phyloP scores from a whole-genome alignment of 805 yeast genomes.

The Starmerella apis region DNA sequence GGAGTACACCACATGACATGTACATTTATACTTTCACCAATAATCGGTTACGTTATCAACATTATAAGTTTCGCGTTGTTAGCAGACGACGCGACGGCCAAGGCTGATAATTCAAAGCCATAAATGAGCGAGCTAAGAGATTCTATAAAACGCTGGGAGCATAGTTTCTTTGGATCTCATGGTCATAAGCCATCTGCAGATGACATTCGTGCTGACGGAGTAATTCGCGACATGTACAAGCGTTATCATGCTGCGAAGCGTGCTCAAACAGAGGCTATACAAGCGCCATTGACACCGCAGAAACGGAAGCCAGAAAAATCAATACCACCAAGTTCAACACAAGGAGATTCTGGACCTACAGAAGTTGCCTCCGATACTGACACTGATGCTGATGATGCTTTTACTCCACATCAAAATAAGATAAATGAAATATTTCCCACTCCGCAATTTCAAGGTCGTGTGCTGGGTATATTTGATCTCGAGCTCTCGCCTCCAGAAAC shows the following conservation, averaged over 20 bases:
- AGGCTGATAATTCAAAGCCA: background rate
- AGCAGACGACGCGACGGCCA: background rate
- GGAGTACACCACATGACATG: background rate
- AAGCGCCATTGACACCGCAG: constrained; percentile 4
- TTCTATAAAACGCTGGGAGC: constrained; percentile 22
- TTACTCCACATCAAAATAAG: constrained; percentile 10
- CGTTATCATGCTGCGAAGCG: constrained; percentile 12
- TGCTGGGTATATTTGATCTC: constrained; percentile 21
- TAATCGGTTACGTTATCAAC: background rate
- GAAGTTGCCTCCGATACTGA: background rate
- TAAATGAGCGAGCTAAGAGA: constrained; percentile 12
- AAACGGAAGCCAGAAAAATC: background rate
- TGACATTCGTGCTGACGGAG: constrained; percentile 18
- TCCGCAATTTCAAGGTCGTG: constrained; percentile 21
- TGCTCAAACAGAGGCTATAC: background rate
- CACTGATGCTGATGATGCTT: constrained; percentile 9
- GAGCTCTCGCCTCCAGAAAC: constrained; percentile 16
- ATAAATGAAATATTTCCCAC: constrained; percentile 22
- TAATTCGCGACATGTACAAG: constrained; percentile 14
- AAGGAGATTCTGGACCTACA: background rate
- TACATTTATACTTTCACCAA: background rate
- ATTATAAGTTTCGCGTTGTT: background rate
- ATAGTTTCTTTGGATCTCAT: constrained; percentile 11
- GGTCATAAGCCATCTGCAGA: constrained; percentile 19
- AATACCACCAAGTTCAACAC: background rate